phyloP scores from a whole-genome alignment of 2,329 filamentous ascomycete genomes.

The Paecilomyces sp. region DNA sequence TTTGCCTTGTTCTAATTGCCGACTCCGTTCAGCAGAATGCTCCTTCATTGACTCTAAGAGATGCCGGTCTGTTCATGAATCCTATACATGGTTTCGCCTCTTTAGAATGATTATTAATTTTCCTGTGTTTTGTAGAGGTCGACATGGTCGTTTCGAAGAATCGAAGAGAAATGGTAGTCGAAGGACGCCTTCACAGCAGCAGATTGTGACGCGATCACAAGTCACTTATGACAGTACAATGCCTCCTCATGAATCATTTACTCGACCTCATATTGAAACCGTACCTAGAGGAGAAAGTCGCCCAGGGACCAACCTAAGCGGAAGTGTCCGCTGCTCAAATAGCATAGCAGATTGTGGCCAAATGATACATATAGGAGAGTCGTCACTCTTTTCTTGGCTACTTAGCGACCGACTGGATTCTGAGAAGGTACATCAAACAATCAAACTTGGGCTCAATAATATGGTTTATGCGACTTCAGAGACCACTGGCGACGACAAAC shows the following conservation, averaged over 20 bases:
- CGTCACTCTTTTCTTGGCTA: not conserved
- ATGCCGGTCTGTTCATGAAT: not conserved
- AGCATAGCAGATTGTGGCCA: not conserved
- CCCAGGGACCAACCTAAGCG: not conserved
- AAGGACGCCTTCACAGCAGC: not conserved
- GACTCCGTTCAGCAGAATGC: not conserved
- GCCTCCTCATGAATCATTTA: not conserved
- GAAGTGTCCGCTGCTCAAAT: not conserved
- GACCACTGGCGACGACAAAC: not conserved
- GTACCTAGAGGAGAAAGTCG: not conserved
- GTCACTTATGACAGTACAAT: not conserved
- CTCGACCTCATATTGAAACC: not conserved
- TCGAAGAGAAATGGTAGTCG: not conserved
- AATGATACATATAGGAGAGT: not conserved
- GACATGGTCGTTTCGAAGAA: not conserved
- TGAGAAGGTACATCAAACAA: not conserved
- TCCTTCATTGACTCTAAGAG: not conserved
- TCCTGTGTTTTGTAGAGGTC: not conserved
- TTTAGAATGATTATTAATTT: not conserved
- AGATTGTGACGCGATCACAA: not conserved
- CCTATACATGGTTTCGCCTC: not conserved
- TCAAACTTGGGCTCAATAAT: not conserved
- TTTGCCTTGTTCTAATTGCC: not conserved
- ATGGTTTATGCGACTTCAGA: not conserved
- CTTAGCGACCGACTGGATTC: not conserved